Evolutionary conservation across 2,329 filamentous ascomycete species (phyloP).

Genomic region (Tolypocladium inflatum): DNA sequence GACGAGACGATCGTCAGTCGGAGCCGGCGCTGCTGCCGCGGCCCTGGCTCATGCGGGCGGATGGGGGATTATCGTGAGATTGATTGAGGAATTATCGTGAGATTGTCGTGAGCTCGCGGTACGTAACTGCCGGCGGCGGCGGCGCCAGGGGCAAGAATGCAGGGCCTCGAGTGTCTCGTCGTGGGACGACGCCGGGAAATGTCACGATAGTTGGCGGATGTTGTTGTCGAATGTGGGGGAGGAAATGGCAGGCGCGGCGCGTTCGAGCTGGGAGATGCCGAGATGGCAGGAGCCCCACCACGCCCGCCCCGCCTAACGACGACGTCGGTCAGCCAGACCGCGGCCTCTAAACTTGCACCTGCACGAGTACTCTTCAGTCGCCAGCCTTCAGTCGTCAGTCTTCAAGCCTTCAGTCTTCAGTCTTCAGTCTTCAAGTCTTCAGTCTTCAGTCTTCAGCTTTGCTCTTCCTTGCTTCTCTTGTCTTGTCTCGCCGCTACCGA

Average conservation of each 20-base stretch:
- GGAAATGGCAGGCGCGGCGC: not conserved
- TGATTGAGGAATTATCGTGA: not conserved
- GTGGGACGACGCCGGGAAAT: not conserved
- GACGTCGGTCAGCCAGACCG: not conserved
- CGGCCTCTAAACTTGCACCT: not conserved
- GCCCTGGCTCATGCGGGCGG: not conserved
- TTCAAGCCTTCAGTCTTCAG: not conserved
- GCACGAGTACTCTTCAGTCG: not conserved
- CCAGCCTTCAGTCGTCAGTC: not conserved
- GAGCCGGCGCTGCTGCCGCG: not conserved
- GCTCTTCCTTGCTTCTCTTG: not conserved
- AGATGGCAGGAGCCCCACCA: not conserved
- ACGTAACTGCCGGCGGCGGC: not conserved
- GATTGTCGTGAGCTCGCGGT: not conserved
- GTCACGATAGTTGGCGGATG: conserved; percentile 1
- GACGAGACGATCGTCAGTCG: conserved; percentile 11
- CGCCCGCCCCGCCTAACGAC: not conserved
- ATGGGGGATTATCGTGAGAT: not conserved
- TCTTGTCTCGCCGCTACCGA: not conserved
- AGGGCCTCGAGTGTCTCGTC: not conserved
- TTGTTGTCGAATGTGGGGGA: conserved; percentile 1
- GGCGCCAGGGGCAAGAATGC: not conserved
- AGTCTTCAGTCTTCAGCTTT: not conserved
- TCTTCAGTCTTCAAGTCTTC: not conserved
- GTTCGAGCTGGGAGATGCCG: not conserved